Evolutionary conservation across 2,329 filamentous ascomycete species (phyloP).

Genomic region (Elsinoe arachidis): DNA sequence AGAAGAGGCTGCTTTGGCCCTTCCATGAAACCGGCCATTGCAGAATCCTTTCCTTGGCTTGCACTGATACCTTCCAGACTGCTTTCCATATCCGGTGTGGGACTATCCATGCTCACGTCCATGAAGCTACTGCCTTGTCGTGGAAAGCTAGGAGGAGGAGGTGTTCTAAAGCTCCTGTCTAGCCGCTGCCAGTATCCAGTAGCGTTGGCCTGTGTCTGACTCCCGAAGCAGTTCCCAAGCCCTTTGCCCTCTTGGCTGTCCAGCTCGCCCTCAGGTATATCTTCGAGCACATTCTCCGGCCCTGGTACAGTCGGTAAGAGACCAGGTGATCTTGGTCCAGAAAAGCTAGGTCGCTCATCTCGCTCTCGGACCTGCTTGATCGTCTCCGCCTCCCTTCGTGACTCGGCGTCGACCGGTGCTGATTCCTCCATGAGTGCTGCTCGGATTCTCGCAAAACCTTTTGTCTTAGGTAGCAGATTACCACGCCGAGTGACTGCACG

Average conservation of each 20-base stretch:
- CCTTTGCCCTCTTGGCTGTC: slow-evolving; percentile 30
- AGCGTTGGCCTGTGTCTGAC: slow-evolving; percentile 62
- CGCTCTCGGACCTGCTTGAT: slow-evolving; percentile 91
- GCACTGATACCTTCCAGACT: not conserved
- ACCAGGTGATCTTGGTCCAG: slow-evolving; percentile 57
- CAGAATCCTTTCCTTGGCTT: not conserved
- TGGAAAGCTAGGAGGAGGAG: slow-evolving; percentile 54
- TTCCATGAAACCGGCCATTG: not conserved
- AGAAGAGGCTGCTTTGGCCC: slow-evolving; percentile 4
- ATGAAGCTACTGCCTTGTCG: slow-evolving; percentile 48
- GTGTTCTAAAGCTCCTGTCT: slow-evolving; percentile 56
- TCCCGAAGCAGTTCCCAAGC: slow-evolving; percentile 61
- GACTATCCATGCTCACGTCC: slow-evolving; percentile 58
- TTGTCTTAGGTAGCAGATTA: slow-evolving; percentile 90
- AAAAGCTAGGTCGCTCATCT: slow-evolving; percentile 45
- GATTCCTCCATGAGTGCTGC: slow-evolving; percentile 83
- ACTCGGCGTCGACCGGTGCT: slow-evolving; percentile 79
- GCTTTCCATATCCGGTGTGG: not conserved
- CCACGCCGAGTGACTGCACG: slow-evolving; percentile 77
- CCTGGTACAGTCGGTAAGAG: slow-evolving; percentile 50
- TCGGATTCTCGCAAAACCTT: slow-evolving; percentile 86
- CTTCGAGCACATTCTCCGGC: slow-evolving; percentile 52
- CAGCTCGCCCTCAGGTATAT: slow-evolving; percentile 50
- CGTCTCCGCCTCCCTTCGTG: slow-evolving; percentile 85
- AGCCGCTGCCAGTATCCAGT: slow-evolving; percentile 76